Conservation (phyloP, 148 eudicot genomes). For the Gaultheria prostrata region DNA sequence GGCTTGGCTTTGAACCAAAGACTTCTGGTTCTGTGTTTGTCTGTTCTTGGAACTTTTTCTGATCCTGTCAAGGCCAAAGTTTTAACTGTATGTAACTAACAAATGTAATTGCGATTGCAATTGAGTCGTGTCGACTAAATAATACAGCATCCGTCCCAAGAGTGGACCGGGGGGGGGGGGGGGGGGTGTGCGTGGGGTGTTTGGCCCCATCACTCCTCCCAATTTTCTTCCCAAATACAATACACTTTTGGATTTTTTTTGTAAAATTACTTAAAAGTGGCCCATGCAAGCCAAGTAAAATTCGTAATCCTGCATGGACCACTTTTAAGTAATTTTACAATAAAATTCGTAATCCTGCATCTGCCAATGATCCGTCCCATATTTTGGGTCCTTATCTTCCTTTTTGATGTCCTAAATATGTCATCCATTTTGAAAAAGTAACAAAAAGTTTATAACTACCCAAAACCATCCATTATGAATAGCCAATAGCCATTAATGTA, state of each 20-base stretch:
- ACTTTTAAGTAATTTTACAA: too few relatives aligned
- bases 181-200: too few relatives aligned
- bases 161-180: too few relatives aligned
- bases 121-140: background rate
- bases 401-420: background rate
- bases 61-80: conserved; percentile 52
- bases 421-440: background rate
- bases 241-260: too few relatives aligned
- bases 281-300: too few relatives aligned
- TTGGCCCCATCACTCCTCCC: too few relatives aligned
- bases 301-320: too few relatives aligned
- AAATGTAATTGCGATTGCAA: background rate
- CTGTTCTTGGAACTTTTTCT: conserved; percentile 86
- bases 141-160: background rate
- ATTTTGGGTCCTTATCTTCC: background rate
- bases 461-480: background rate
- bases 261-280: too few relatives aligned
- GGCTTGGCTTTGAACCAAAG: conserved; percentile 71
- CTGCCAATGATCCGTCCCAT: background rate
- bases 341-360: too few relatives aligned
- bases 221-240: too few relatives aligned
- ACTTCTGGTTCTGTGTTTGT: conserved; percentile 56
- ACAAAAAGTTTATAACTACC: background rate
- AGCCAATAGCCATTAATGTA: background rate
- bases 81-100: background rate